These are phyloP conservation scores for Thielaviopsis musarum DNA, from an alignment of 2,329 filamentous ascomycete genomes.

Conservation along the genomic window DNA sequence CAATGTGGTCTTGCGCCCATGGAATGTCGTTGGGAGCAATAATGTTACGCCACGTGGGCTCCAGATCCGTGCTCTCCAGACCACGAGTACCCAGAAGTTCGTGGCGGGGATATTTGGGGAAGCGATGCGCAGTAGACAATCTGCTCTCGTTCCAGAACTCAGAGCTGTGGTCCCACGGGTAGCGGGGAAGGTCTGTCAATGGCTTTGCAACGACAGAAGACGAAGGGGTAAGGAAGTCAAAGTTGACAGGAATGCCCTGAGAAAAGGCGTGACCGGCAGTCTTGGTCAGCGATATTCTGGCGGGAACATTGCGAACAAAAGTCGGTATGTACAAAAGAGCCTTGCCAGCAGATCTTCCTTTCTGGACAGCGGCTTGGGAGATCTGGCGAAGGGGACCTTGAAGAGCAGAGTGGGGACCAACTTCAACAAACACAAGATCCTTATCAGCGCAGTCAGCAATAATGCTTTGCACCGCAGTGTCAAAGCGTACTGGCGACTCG, in stretches of 20 bases:
- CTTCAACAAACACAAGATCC: constrained; percentile 24
- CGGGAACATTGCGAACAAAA: constrained; percentile 35
- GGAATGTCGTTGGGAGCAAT: constrained; percentile 32
- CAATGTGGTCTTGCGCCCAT: constrained; percentile 38
- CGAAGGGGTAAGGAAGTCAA: constrained; percentile 12
- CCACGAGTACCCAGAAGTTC: constrained; percentile 30
- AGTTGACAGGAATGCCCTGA: constrained; percentile 30
- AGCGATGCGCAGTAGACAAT: constrained; percentile 24
- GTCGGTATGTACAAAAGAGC: constrained; percentile 27
- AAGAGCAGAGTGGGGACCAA: constrained; percentile 33
- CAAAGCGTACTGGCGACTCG: constrained; percentile 26
- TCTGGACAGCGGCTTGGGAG: constrained; percentile 22
- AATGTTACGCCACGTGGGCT: constrained; percentile 33
- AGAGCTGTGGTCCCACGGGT: constrained; percentile 30
- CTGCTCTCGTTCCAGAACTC: constrained; percentile 33
- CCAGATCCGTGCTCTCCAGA: constrained; percentile 26
- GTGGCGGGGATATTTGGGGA: constrained; percentile 24
- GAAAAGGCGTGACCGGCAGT: constrained; percentile 28
- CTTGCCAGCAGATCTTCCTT: constrained; percentile 18
- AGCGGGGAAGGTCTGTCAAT: constrained; percentile 28
- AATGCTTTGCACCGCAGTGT: constrained; percentile 17
- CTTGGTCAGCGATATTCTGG: constrained; percentile 27
- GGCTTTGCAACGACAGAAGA: constrained; percentile 7
- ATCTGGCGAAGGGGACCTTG: constrained; percentile 34
- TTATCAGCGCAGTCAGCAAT: constrained; percentile 19